Percentiles rank a stretch among this genome's conserved stretches.
phyloP scores from a whole-genome alignment of 116 monocot genomes.

The Thalassia testudinum region DNA sequence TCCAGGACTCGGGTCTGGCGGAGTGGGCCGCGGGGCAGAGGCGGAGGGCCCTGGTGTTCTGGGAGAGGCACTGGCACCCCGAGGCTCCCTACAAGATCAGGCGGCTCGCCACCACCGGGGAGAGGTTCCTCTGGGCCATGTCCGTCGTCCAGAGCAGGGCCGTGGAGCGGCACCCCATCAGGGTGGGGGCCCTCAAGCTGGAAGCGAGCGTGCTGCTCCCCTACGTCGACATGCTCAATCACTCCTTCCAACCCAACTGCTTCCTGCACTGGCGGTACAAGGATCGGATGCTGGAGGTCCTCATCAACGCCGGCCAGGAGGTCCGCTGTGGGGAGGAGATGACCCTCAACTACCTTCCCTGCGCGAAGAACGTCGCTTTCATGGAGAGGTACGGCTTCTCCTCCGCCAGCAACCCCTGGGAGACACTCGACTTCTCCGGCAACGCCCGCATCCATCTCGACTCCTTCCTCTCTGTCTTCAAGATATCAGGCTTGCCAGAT shows the following conservation, averaged over 20 bases:
- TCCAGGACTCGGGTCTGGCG: slow-evolving; percentile 64
- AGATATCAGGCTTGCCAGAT: slow-evolving; percentile 69
- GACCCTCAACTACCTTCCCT: slow-evolving; percentile 80
- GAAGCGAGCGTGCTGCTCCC: slow-evolving; percentile 47
- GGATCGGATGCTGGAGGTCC: slow-evolving; percentile 95
- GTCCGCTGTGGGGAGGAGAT: slow-evolving; percentile 90
- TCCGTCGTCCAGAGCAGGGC: slow-evolving; percentile 68
- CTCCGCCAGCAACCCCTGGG: slow-evolving; percentile 90
- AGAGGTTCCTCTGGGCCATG: slow-evolving; percentile 92
- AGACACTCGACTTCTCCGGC: slow-evolving; percentile 69
- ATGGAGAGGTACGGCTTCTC: slow-evolving; percentile 99
- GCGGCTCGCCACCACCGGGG: slow-evolving; percentile 74
- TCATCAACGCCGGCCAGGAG: slow-evolving; percentile 89
- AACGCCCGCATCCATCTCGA: slow-evolving; percentile 63
- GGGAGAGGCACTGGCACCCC: slow-evolving; percentile 91
- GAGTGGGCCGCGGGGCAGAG: slow-evolving; percentile 38
- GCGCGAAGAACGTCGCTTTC: slow-evolving; percentile 45
- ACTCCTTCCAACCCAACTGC: slow-evolving; percentile 92
- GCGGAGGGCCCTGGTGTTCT: slow-evolving; percentile 62
- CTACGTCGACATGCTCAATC: slow-evolving; percentile 90
- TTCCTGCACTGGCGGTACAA: slow-evolving; percentile 95
- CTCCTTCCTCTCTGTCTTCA: slow-evolving; percentile 88
- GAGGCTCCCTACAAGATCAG: slow-evolving; percentile 78
- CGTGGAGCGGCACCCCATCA: slow-evolving; percentile 36
- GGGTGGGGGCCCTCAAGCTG: slow-evolving; percentile 74